Conservation (phyloP, 2,329 filamentous ascomycete species). For the Scedosporium minutisporum region DNA sequence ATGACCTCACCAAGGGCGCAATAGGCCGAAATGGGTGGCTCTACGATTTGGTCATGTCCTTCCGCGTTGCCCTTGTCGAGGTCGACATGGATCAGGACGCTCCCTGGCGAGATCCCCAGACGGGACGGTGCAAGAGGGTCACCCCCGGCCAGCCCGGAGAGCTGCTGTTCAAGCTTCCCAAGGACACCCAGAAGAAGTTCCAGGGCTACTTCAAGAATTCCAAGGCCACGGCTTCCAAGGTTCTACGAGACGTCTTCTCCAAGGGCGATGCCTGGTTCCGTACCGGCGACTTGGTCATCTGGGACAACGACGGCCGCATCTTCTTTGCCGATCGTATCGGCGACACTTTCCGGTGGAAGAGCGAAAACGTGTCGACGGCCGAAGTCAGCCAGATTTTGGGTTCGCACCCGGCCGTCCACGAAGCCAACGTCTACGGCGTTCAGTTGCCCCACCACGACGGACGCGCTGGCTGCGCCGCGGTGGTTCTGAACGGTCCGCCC, state of each 20-base stretch:
- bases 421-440: constrained; percentile 65
- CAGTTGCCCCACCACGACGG: constrained; percentile 56
- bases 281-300: constrained; percentile 71
- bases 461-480: constrained; percentile 53
- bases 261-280: constrained; percentile 77
- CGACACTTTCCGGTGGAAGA: constrained; percentile 69
- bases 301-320: constrained; percentile 58
- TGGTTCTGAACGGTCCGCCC: constrained; percentile 44
- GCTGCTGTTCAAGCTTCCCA: constrained; percentile 61
- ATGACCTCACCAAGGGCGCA: constrained; percentile 65
- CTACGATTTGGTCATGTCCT: constrained; percentile 42
- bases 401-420: constrained; percentile 45
- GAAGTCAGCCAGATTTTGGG: constrained; percentile 59
- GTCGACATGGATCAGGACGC: constrained; percentile 63
- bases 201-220: constrained; percentile 75
- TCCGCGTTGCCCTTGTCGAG: constrained; percentile 48
- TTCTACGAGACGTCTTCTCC: constrained; percentile 61
- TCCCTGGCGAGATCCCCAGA: constrained; percentile 57
- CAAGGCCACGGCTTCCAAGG: constrained; percentile 61
- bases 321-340: constrained; percentile 77
- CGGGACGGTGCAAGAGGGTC: constrained; percentile 57
- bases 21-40: constrained; percentile 65
- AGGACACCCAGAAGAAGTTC: constrained; percentile 56
- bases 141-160: constrained; percentile 60
- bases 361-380: constrained; percentile 56